Base-by-base conservation (phyloP, 371 early-diverging fungal species). In the Rhizopus stolonifer region DNA sequence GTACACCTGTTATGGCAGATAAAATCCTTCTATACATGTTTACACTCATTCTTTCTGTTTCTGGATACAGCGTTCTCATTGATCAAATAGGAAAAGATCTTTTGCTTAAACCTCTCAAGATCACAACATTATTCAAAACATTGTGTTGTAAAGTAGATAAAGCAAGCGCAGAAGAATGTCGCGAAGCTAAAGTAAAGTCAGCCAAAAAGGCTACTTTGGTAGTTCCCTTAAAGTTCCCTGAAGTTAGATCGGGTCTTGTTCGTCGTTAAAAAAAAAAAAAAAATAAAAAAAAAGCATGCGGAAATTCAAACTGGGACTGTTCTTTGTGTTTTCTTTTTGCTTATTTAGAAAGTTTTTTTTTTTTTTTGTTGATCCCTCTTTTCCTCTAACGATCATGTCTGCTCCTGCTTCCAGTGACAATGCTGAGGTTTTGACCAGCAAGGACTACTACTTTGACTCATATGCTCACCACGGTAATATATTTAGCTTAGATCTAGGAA, bases 361-460 rank as follows among this genome's bases (percentile, higher is more conserved):
- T 36, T 36, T 36, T 4, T 36, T 36, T 36, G 4, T 10, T 29
- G 31, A 29, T 29, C 31, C 14, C 36, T 14, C 3, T 36, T 14
- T 14, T 5, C 15, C 14, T 36, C n/a, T 36, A 5, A 5, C n/a
- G 14, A 0, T 14, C 9, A 42, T 42, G 42, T 18, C 42, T 42
- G 42, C 42, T 9, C 21, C 42, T 19, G 15, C 18, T 21, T 21
- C 42, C 7, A 21, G 4, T 15, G 21, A 19, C 7, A 42, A 19
- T 18, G 22, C 21, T 21, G 42, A 42, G 2, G 10, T 21, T 19
- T 8, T 42, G 18, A 42, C 42, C 8, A 42, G 42, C 42, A 42
- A 42, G 22, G 42, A 95, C 71, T 94, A 93, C 72, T 97, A 97
- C 88, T 97, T 95, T 81, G 94, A 91, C 71, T 93, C 94, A 29